Conservation (phyloP, 495 filamentous ascomycete species). For the Penicillium salamii region DNA sequence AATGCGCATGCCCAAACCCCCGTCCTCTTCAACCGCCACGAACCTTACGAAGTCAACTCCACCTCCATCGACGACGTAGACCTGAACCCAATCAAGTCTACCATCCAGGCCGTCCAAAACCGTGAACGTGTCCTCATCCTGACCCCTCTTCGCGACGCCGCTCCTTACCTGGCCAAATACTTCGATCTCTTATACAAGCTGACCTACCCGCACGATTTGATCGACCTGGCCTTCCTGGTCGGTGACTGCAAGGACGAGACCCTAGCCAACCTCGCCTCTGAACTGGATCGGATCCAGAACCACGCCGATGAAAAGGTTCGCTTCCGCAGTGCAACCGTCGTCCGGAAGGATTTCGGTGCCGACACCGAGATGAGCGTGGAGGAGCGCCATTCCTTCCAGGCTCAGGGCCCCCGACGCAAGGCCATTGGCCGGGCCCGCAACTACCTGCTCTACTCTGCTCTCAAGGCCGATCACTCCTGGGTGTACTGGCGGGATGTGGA, state of each 20-base stretch:
- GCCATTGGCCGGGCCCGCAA: constrained; percentile 88
- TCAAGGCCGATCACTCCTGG: constrained; percentile 95
- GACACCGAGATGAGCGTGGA: constrained; percentile 68
- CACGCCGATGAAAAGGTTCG: constrained; percentile 66
- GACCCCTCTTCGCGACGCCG: constrained; percentile 89
- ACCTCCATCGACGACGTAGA: constrained; percentile 74
- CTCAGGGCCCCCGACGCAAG: constrained; percentile 87
- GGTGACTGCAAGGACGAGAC: constrained; percentile 91
- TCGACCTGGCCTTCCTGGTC: constrained; percentile 93
- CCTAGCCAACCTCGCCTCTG: constrained; percentile 69
- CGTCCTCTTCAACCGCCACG: constrained; percentile 93
- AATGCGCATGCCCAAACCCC: constrained; percentile 84
- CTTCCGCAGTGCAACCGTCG: constrained; percentile 78
- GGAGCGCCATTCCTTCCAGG: constrained; percentile 79
- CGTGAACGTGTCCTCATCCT: constrained; percentile 91
- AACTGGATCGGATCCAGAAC: constrained; percentile 86
- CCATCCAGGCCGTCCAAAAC: constrained; percentile 69
- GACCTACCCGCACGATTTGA: constrained; percentile 91
- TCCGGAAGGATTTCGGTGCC: constrained; percentile 86
- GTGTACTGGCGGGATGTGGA: constrained; percentile 99
- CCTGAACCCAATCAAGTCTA: constrained; percentile 83
- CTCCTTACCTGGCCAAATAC: constrained; percentile 75
- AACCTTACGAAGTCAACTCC: constrained; percentile 78
- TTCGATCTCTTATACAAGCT: constrained; percentile 90
- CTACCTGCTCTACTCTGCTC: constrained; percentile 78